phyloP scores from a whole-genome alignment of 441 rosid genomes.

The Bocquillonia castaneifolia region DNA sequence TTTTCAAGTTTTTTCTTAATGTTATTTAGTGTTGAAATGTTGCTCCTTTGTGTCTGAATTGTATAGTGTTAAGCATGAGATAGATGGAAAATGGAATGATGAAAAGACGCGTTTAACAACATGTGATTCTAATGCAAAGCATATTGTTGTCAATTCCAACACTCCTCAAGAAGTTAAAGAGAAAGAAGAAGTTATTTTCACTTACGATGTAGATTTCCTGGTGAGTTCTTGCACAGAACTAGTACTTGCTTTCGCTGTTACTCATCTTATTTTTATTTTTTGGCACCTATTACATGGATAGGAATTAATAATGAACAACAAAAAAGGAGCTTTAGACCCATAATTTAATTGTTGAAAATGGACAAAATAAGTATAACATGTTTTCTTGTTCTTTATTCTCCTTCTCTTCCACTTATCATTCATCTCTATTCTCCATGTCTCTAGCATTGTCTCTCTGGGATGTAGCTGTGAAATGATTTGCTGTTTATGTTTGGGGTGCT shows the following conservation, averaged over 20 bases:
- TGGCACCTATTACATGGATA: not conserved
- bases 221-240: constrained; percentile 28
- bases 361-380: not conserved
- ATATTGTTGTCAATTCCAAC: constrained; percentile 59
- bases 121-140: constrained; percentile 87
- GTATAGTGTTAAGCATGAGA: constrained; percentile 73
- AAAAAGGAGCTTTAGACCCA: not conserved
- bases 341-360: not conserved
- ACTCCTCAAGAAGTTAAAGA: constrained; percentile 85
- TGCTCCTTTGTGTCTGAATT: constrained; percentile 22
- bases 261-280: not conserved
- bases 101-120: constrained; percentile 65
- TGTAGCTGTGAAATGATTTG: not conserved
- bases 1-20: not conserved
- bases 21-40: not conserved
- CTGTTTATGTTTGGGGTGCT: not conserved
- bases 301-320: not conserved
- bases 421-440: not conserved
- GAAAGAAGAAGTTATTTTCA: constrained; percentile 67
- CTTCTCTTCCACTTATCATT: not conserved
- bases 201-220: constrained; percentile 88
- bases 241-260: not conserved
- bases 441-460: not conserved
- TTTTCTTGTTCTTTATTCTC: not conserved
- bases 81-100: constrained; percentile 64